Evolutionary conservation across 2,329 filamentous ascomycete genomes (phyloP), one percentile per base, ranked within the genome.

Genomic region (Fusarium beomiforme): DNA sequence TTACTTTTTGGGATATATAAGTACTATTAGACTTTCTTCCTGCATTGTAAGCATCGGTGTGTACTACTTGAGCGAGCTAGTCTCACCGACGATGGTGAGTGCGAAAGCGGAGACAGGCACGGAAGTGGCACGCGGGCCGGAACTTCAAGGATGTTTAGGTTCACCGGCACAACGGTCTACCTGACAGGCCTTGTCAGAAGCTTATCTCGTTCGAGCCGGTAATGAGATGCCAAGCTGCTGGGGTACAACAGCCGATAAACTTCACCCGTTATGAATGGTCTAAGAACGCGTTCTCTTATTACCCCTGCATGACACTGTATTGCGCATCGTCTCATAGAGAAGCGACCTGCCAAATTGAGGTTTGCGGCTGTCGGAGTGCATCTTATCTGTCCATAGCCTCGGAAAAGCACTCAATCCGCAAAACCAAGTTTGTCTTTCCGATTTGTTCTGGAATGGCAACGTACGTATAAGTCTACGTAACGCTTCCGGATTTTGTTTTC

Each of bases 321-420:
- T 8, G 42, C 12, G 21, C 21, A 55, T 55, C 51, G 51, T 55
- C 37, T 44, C 51, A 39, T 17, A 5, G 8, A 23, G 23, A 23
- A 49, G 23, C n/a, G 47, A 59, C 57, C 57, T 59, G 37, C 57
- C 47, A 19, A 42, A 33, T 59, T 42, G 29, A 42, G 57, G n/a
- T 26, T 13, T 16, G 19, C 17, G 13, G 29, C 9, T 54, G 14
- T 19, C 36, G 36, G 36, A 41, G 34, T 29, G 33, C 23, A 11
- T 53, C 3, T 21, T 23, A 54, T 33, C 16, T 31, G 36, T 31
- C 36, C 34, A 24, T 19, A 16, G 51, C 11, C 26, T 31, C 26
- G 36, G 51, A 33, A 54, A 8, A 31, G 19, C 13, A 26, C 16
- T 21, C 16, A 43, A 43, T 33, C 23, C 21, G n/a, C 21, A 21